These are phyloP conservation scores for Globisporangium solare DNA, from an alignment of 352 stramenopile genomes.

Conservation along the genomic window DNA sequence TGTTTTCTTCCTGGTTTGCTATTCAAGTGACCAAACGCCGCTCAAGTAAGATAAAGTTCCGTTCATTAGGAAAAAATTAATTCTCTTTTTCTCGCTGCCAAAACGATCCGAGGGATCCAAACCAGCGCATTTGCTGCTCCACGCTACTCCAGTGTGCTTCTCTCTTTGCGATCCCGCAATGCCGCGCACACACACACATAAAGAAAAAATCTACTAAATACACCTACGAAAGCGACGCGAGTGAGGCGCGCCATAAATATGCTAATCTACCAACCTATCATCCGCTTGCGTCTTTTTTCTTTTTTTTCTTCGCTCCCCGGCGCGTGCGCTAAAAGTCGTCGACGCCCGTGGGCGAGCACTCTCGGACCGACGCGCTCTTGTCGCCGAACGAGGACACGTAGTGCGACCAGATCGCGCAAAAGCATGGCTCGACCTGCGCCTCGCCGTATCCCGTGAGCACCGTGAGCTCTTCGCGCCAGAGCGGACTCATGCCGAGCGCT, in stretches of 20 bases:
- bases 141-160: not conserved
- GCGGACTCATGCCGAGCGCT: conserved; percentile 67
- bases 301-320: too few relatives aligned
- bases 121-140: not conserved
- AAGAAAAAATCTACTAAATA: not conserved
- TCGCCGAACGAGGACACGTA: conserved; percentile 73
- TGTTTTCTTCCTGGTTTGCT: too few relatives aligned
- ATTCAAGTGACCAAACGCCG: too few relatives aligned
- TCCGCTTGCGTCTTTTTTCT: not conserved
- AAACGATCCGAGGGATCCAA: too few relatives aligned
- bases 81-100: too few relatives aligned
- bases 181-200: too few relatives aligned
- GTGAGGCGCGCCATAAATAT: not conserved
- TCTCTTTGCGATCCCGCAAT: not conserved
- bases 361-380: conserved; percentile 44
- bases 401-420: conserved; percentile 77
- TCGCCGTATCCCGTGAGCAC: conserved; percentile 77
- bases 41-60: too few relatives aligned
- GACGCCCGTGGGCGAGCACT: conserved; percentile 73
- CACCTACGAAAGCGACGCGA: not conserved
- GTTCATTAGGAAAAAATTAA: too few relatives aligned
- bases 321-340: conserved; percentile 27
- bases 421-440: conserved; percentile 79
- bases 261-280: not conserved
- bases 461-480: conserved; percentile 81